Percentiles rank a stretch among this genome's conserved stretches.
Conservation (phyloP, 192 early-diverging fungal species). For the Fimicolochytrium jonesii region DNA sequence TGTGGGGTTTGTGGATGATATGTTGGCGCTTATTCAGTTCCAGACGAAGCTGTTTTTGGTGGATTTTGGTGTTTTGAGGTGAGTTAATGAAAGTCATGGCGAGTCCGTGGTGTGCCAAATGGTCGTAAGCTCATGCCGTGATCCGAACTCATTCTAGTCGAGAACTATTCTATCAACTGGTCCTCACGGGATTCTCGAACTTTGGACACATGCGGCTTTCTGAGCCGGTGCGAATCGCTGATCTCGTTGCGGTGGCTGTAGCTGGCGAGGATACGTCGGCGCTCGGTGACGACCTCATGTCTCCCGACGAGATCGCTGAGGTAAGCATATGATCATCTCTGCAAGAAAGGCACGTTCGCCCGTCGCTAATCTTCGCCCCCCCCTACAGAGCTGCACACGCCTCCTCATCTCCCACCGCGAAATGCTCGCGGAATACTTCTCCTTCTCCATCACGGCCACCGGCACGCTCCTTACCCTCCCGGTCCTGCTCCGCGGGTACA, state of each 20-base stretch:
- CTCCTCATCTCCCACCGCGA: conserved; percentile 52
- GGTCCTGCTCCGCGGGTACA: conserved; percentile 75
- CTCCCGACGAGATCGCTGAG: conserved; percentile 53
- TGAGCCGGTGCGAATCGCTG: conserved; percentile 59
- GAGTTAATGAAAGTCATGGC: no score
- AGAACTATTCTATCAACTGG: conserved; percentile 87
- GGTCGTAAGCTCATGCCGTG: no score
- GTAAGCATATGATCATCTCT: conserved; percentile 28
- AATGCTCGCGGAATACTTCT: conserved; percentile 92
- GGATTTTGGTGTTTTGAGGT: conserved; percentile 72
- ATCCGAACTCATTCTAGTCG: conserved; percentile 56
- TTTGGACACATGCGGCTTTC: conserved; percentile 73
- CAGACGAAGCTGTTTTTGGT: conserved; percentile 80
- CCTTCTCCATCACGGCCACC: conserved; percentile 59
- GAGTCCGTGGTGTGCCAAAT: no score
- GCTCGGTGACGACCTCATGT: conserved; percentile 37
- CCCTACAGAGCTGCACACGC: background rate
- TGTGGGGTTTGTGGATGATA: conserved; percentile 84
- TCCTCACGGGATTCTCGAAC: conserved; percentile 78
- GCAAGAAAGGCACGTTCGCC: background rate
- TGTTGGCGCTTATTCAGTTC: conserved; percentile 79
- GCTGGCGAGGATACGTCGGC: conserved; percentile 37
- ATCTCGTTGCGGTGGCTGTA: conserved; percentile 68
- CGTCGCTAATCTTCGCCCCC: background rate
- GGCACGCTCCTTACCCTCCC: conserved; percentile 71